These are phyloP conservation scores for Talaromyces wortmannii DNA, from an alignment of 495 filamentous ascomycete genomes.

Conservation along the genomic window DNA sequence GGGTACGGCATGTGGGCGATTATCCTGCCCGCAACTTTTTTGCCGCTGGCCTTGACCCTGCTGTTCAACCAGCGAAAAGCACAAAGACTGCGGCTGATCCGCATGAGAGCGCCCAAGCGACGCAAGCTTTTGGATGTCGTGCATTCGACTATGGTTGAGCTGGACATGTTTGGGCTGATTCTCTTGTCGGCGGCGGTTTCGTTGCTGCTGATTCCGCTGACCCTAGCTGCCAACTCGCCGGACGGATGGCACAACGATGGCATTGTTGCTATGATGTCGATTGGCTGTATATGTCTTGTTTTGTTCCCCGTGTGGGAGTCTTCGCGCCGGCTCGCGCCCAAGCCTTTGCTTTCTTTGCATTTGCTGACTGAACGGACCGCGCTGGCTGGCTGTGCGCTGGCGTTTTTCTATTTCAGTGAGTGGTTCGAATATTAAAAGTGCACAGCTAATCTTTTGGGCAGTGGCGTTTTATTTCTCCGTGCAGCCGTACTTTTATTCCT, in stretches of 20 bases:
- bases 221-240: constrained; percentile 41
- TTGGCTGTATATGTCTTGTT: constrained; percentile 50
- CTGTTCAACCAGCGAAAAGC: constrained; percentile 51
- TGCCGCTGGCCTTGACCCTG: constrained; percentile 49
- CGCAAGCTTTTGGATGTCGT: constrained; percentile 21
- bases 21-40: constrained; percentile 47
- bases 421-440: not conserved
- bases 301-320: constrained; percentile 57
- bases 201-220: constrained; percentile 55
- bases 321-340: constrained; percentile 44
- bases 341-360: constrained; percentile 49
- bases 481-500: constrained; percentile 63
- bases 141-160: constrained; percentile 43
- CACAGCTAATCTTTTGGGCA: constrained; percentile 20
- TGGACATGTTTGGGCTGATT: constrained; percentile 51
- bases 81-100: constrained; percentile 40
- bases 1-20: constrained; percentile 55
- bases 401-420: constrained; percentile 56
- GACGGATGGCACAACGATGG: constrained; percentile 47
- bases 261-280: constrained; percentile 52
- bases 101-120: constrained; percentile 24
- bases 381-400: constrained; percentile 48
- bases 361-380: constrained; percentile 60
- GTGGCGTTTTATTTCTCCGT: constrained; percentile 62
- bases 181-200: constrained; percentile 51